Evolutionary conservation across 768 basidiomycete genomes (phyloP).

Genomic region (Phylloporus sp.): DNA sequence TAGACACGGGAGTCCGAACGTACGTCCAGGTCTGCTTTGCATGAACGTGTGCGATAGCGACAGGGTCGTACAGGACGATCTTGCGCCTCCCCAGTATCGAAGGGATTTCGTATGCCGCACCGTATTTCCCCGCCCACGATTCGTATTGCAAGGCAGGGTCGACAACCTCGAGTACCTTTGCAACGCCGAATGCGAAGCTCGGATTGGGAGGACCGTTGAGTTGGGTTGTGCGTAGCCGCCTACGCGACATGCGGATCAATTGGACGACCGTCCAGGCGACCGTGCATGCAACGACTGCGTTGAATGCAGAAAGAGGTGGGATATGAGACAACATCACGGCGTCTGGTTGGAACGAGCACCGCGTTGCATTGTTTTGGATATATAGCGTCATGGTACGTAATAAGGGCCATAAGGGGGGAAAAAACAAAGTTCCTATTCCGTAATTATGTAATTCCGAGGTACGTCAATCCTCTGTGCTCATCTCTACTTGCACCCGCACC

Average conservation of each 20-base stretch:
- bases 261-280: constrained; percentile 8
- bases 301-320: not conserved
- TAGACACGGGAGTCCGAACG: constrained; percentile 19
- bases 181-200: constrained; percentile 16
- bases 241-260: constrained; percentile 3
- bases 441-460: too few species aligned
- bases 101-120: constrained; percentile 42
- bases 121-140: constrained; percentile 44
- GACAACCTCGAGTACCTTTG: not conserved
- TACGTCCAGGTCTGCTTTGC: constrained; percentile 45
- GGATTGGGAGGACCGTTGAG: constrained; percentile 16
- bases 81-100: constrained; percentile 33
- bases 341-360: not conserved
- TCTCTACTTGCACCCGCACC: not conserved
- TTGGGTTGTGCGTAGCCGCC: constrained; percentile 11
- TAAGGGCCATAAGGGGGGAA: too few species aligned
- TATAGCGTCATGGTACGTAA: too few species aligned
- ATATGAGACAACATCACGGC: not conserved
- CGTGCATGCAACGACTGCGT: not conserved
- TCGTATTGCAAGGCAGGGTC: constrained; percentile 34
- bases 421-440: too few species aligned
- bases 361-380: too few species aligned
- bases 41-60: constrained; percentile 49
- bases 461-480: too few species aligned
- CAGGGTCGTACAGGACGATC: constrained; percentile 43